These are phyloP conservation scores for Linum tenue DNA, from an alignment of 345 rosid genomes.

Conservation along the genomic window DNA sequence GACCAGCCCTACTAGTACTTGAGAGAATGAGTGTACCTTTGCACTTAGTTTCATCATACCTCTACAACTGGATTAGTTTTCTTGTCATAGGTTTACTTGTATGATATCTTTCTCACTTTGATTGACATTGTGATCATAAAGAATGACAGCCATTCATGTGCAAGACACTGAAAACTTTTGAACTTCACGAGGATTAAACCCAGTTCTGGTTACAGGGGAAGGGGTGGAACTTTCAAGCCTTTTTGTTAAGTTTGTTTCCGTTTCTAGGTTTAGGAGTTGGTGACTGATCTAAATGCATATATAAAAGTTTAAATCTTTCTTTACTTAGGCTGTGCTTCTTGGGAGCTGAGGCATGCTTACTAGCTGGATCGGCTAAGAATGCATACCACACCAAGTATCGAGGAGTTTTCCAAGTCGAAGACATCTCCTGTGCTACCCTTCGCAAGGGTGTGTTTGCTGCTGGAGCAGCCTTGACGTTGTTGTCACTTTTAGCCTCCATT, in stretches of 20 bases:
- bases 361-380: conserved; percentile 82
- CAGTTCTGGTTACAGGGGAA: no score
- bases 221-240: not conserved
- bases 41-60: not conserved
- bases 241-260: no score
- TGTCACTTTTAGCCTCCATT: conserved; percentile 56
- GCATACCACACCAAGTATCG: conserved; percentile 84
- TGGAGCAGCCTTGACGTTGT: conserved; percentile 72
- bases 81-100: not conserved
- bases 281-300: no score
- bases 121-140: not conserved
- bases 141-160: not conserved
- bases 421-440: conserved; percentile 67
- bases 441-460: conserved; percentile 94
- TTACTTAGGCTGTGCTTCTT: conserved; percentile 63
- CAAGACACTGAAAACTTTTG: not conserved
- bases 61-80: not conserved
- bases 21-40: no score
- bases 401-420: conserved; percentile 31
- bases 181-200: not conserved
- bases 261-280: no score
- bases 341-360: conserved; percentile 89
- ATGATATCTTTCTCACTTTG: not conserved
- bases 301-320: no score
- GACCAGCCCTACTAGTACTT: not conserved